These are phyloP conservation scores for Penicillium tannophilum DNA, from an alignment of 495 filamentous ascomycete species.

Conservation along the genomic window DNA sequence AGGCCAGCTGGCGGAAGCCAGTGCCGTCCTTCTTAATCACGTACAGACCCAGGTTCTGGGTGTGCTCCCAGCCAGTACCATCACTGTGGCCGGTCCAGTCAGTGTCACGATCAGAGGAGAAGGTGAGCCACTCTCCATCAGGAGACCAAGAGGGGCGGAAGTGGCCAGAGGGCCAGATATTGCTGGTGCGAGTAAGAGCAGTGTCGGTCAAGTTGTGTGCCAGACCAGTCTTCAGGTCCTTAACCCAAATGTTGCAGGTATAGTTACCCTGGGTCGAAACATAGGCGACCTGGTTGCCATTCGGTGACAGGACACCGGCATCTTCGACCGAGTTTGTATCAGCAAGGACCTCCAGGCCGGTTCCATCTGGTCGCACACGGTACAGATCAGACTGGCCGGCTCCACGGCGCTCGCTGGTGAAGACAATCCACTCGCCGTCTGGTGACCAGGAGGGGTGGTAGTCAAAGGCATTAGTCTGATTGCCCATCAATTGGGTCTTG, in stretches of 20 bases:
- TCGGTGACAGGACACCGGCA: slow-evolving; percentile 10
- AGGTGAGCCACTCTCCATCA: slow-evolving; percentile 22
- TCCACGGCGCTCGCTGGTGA: slow-evolving; percentile 23
- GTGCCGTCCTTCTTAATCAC: slow-evolving; percentile 14
- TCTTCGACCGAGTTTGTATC: slow-evolving; percentile 20
- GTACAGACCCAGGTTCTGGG: slow-evolving; percentile 16
- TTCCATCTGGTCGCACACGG: slow-evolving; percentile 18
- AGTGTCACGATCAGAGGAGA: slow-evolving; percentile 21
- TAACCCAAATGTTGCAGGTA: slow-evolving; percentile 21
- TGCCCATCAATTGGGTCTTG: slow-evolving; percentile 24
- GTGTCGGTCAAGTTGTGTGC: slow-evolving; percentile 21
- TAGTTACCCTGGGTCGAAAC: slow-evolving; percentile 16
- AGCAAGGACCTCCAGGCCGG: slow-evolving; percentile 13
- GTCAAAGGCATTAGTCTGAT: slow-evolving; percentile 26
- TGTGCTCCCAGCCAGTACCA: slow-evolving; percentile 22
- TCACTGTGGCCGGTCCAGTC: slow-evolving; percentile 20
- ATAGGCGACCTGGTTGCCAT: slow-evolving; percentile 16
- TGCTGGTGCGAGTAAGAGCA: slow-evolving; percentile 3
- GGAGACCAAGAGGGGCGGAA: slow-evolving; percentile 33
- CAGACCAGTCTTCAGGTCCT: slow-evolving; percentile 12
- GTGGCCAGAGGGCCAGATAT: slow-evolving; percentile 13
- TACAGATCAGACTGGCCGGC: slow-evolving; percentile 23
- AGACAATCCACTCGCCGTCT: slow-evolving; percentile 24
- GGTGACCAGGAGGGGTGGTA: slow-evolving; percentile 33
- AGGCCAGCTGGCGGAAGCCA: slow-evolving; percentile 6